These are phyloP conservation scores for Colletotrichum limetticola DNA, from an alignment of 2,329 filamentous ascomycete species.

Conservation along the genomic window DNA sequence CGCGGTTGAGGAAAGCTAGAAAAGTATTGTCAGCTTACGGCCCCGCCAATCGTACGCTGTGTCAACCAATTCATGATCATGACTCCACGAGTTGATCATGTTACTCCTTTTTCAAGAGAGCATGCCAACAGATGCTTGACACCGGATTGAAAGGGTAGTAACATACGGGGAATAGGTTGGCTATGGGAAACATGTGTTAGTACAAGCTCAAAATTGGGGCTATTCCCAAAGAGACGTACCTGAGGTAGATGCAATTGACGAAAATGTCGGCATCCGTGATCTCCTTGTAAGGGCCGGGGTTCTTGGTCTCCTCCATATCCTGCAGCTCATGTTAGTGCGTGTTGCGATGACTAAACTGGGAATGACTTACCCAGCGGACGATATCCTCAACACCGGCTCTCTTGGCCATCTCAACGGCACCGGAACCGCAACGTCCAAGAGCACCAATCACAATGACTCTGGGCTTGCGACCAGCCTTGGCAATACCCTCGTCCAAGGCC, in stretches of 20 bases:
- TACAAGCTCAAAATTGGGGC: neutral
- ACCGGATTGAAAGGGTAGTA: neutral
- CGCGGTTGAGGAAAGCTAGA: conserved; percentile 75
- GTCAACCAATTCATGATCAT: neutral
- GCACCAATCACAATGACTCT: conserved; percentile 87
- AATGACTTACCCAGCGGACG: conserved; percentile 45
- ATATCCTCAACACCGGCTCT: conserved; percentile 76
- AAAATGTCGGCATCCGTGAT: conserved; percentile 82
- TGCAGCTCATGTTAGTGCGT: conserved; percentile 63
- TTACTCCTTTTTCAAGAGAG: neutral
- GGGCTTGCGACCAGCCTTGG: conserved; percentile 73
- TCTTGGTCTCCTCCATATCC: conserved; percentile 82
- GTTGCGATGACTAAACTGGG: conserved; percentile 32
- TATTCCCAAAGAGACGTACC: neutral
- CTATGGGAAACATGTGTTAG: conserved; percentile 43
- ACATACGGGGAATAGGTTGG: conserved; percentile 44
- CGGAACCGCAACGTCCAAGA: conserved; percentile 84
- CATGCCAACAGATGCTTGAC: neutral
- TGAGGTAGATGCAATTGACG: conserved; percentile 90
- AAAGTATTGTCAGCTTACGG: conserved; percentile 55
- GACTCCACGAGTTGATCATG: neutral
- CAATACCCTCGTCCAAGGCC: conserved; percentile 73
- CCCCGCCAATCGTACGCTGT: neutral
- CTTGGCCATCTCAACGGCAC: conserved; percentile 83
- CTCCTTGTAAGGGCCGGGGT: conserved; percentile 81